A percentile compares a stretch with the other conserved stretches of the same genome.
phyloP scores from a whole-genome alignment of 495 filamentous ascomycete species.

The Penicillium roqueforti region DNA sequence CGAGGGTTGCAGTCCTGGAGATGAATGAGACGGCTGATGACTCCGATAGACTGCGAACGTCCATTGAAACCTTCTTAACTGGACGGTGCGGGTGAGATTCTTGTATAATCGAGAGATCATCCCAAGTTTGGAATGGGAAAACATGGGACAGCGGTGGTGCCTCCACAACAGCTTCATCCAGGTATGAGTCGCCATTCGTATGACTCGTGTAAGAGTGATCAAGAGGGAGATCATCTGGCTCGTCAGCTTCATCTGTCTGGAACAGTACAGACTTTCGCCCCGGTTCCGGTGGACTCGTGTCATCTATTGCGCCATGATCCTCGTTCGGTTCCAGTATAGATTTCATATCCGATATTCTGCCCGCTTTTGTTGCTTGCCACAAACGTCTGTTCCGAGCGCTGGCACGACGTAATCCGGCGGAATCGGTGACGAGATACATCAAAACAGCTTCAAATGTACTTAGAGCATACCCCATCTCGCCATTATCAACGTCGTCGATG shows the following conservation, averaged over 20 bases:
- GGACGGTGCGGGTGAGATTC: conserved; percentile 33
- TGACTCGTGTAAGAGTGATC: conserved; percentile 23
- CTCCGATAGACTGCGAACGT: conserved; percentile 80
- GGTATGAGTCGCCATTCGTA: conserved; percentile 20
- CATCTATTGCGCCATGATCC: conserved; percentile 43
- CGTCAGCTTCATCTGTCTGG: conserved; percentile 38
- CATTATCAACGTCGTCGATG: conserved; percentile 93
- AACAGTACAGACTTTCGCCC: conserved; percentile 40
- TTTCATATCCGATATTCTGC: conserved; percentile 69
- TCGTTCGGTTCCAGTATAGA: conserved; percentile 70
- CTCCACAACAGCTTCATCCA: conserved; percentile 40
- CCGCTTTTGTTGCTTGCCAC: conserved; percentile 79
- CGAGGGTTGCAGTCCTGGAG: conserved; percentile 71
- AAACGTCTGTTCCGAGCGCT: conserved; percentile 81
- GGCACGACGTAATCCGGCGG: conserved; percentile 72
- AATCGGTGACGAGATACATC: conserved; percentile 81
- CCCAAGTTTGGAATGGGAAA: conserved; percentile 75
- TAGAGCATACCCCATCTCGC: conserved; percentile 94
- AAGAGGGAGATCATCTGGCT: conserved; percentile 27
- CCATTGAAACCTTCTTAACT: conserved; percentile 81
- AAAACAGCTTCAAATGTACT: conserved; percentile 96
- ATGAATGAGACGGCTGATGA: conserved; percentile 73
- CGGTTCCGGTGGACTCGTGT: conserved; percentile 34
- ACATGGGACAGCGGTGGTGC: conserved; percentile 75
- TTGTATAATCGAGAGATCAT: conserved; percentile 39